Evolutionary conservation across 2,329 filamentous ascomycete species (phyloP), one percentile per base, ranked within the genome.

Genomic region (Peltaster fructicola): DNA sequence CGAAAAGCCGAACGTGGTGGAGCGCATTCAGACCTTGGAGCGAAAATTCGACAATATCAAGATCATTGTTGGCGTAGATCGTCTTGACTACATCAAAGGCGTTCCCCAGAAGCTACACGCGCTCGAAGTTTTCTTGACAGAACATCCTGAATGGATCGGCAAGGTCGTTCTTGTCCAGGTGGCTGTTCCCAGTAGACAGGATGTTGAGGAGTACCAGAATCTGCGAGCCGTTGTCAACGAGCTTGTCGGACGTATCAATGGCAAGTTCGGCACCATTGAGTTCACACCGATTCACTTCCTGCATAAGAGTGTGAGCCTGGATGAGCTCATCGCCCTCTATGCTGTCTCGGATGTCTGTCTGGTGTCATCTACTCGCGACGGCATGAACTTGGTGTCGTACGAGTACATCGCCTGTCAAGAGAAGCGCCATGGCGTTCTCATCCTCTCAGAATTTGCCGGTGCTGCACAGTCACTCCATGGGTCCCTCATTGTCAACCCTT

Each of bases 221-320:
- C 63, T 98, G 17, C 74, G 85, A 14, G 82, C 84, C 11, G 81
- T 92, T 4, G 84, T 93, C 46, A 98, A 95, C 50, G 88, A 98
- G 57, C 67, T 95, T 7, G 85, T 95, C 8, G 88, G 88, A 17
- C 71, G 85, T 32, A 95, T 98, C 57, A 98, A 98, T 47, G 88
- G 88, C 45, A 82, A 79, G 48, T 95, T 93, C 45, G 84, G 85
- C 49, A 93, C 84, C 15, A 76, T 95, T 44, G 85, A 95, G 52
- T 95, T 93, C 57, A 93, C 91, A 76, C 88, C 88, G 1, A 95
- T 98, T 40, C 88, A 95, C 54, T 95, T 93, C 59, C 73, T 95
- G 43, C 88, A 95, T 58, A 90, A 93, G 56, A 91, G 80, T 4
- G 82, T 95, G 45, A 72, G 72, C 23, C 93, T 95, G 40, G 82